Evolutionary conservation across 2,329 filamentous ascomycete species (phyloP).

Genomic region (Xylariales sp.): DNA sequence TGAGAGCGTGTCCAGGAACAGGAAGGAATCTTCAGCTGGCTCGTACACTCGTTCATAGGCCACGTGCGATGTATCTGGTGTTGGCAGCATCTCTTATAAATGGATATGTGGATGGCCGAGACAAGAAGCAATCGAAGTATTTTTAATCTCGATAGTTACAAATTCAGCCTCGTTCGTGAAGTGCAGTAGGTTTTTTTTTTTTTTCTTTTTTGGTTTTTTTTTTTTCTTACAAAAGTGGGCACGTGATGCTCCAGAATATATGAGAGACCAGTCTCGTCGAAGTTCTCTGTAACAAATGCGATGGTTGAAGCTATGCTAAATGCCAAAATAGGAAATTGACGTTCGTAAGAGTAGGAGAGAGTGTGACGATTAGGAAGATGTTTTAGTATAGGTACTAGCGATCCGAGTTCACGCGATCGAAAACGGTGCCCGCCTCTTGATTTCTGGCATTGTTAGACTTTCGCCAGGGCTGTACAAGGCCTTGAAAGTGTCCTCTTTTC

Average conservation of each 20-base stretch:
- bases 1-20: slow-evolving; percentile 91
- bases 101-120: neutral
- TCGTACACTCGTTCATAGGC: slow-evolving; percentile 91
- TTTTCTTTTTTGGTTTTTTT: neutral
- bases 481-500: neutral
- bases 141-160: slow-evolving; percentile 20
- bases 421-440: neutral
- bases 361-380: neutral
- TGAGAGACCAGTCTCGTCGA: neutral
- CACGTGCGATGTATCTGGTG: slow-evolving; percentile 92
- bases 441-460: slow-evolving; percentile 1
- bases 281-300: neutral
- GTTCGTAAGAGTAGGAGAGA: neutral
- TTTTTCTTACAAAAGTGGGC: slow-evolving; percentile 28
- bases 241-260: slow-evolving; percentile 27
- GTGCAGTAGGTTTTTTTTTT: slow-evolving; percentile 4
- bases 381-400: neutral
- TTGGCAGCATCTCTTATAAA: slow-evolving; percentile 78
- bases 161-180: neutral
- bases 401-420: neutral
- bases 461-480: neutral
- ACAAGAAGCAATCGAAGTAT: neutral
- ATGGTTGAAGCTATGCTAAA: neutral
- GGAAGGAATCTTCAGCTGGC: slow-evolving; percentile 94
- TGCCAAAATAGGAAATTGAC: slow-evolving; percentile 14